Evolutionary conservation across 768 basidiomycete species (phyloP).

Genomic region (Tremella mesenterica): DNA sequence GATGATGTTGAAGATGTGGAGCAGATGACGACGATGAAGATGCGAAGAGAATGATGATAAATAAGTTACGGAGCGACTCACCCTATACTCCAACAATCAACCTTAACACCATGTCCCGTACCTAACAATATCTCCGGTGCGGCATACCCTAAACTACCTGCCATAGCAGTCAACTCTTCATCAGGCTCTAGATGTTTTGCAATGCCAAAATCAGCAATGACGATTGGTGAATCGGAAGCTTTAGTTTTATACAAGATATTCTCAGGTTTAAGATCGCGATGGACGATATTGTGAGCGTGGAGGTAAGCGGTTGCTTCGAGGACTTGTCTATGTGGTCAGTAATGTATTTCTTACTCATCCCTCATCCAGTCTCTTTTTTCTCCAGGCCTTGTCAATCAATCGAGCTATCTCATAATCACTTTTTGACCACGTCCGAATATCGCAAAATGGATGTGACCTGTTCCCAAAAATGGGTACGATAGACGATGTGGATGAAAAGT

Average conservation of each 20-base stretch:
- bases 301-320: constrained; percentile 80
- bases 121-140: constrained; percentile 62
- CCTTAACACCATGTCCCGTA: constrained; percentile 79
- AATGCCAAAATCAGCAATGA: constrained; percentile 96
- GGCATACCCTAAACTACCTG: constrained; percentile 66
- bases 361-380: no score
- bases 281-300: constrained; percentile 86
- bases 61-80: constrained; percentile 44
- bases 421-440: no score
- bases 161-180: constrained; percentile 34
- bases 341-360: background rate
- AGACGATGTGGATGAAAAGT: no score
- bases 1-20: no score
- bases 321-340: constrained; percentile 54
- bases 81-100: constrained; percentile 93
- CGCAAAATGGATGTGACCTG: no score
- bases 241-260: constrained; percentile 86
- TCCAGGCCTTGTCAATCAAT: no score
- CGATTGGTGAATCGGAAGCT: constrained; percentile 68
- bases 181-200: constrained; percentile 41
- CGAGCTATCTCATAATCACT: no score
- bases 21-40: no score
- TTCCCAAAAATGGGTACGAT: no score
- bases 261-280: constrained; percentile 94
- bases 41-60: no score